phyloP scores from a whole-genome alignment of 2,329 filamentous ascomycete species.

The Hymenoscyphus albidus region DNA sequence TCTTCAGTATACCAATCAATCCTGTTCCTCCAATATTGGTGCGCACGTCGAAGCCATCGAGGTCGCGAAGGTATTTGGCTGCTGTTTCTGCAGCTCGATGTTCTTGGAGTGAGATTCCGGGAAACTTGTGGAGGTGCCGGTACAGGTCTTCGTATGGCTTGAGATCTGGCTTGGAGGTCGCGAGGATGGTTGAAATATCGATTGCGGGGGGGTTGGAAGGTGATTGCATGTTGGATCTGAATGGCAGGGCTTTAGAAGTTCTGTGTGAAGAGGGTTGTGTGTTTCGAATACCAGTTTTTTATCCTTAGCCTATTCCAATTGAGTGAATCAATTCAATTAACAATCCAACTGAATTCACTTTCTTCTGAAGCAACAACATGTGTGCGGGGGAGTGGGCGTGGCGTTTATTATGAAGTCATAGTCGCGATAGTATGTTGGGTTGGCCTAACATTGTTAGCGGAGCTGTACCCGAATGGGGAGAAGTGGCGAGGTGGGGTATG shows the following conservation, averaged over 20 bases:
- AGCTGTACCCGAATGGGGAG: too few relatives aligned
- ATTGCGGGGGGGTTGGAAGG: neutral
- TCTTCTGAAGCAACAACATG: neutral
- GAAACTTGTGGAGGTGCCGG: slow-evolving; percentile 55
- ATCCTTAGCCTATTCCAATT: neutral
- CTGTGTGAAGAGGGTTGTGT: neutral
- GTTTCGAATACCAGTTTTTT: neutral
- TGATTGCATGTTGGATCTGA: neutral
- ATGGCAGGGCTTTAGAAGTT: neutral
- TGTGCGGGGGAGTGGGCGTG: neutral
- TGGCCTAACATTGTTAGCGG: too few relatives aligned
- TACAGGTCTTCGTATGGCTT: slow-evolving; percentile 49
- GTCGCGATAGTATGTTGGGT: too few relatives aligned
- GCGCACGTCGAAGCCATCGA: slow-evolving; percentile 42
- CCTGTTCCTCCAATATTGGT: slow-evolving; percentile 56
- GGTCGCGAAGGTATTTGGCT: slow-evolving; percentile 38
- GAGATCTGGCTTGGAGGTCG: slow-evolving; percentile 17
- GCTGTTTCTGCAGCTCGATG: slow-evolving; percentile 47
- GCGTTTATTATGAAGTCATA: neutral
- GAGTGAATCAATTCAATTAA: neutral
- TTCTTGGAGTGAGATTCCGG: slow-evolving; percentile 57
- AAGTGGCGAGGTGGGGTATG: too few relatives aligned
- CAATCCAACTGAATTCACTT: neutral
- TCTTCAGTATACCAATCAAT: slow-evolving; percentile 51
- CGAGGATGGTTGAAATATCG: slow-evolving; percentile 13